Evolutionary conservation across 1,284 basidiomycete genomes (phyloP).

Genomic region (Rhodotorula sp.): DNA sequence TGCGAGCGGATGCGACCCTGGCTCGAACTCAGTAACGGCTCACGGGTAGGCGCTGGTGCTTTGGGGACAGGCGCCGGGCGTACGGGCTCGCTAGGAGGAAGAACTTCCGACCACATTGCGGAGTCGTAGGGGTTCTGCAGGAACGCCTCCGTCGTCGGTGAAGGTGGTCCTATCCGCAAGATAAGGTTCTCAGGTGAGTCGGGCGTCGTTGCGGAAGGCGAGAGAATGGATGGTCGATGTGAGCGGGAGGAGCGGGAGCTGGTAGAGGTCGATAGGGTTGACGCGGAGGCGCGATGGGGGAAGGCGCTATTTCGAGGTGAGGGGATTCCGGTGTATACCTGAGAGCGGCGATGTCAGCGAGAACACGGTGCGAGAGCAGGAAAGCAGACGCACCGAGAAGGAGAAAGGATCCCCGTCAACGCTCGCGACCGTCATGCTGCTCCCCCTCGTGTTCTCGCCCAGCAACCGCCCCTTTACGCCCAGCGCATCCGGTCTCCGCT

Average conservation of each 20-base stretch:
- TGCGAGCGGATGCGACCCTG: constrained; percentile 13
- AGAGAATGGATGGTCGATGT: not conserved
- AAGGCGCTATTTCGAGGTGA: constrained; percentile 1
- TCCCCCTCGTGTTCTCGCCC: constrained; percentile 4
- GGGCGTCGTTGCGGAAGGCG: not conserved
- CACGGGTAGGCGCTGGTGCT: too few species aligned
- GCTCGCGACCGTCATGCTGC: constrained; percentile 10
- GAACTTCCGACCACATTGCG: not conserved
- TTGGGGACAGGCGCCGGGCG: too few species aligned
- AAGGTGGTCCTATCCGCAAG: constrained; percentile 28
- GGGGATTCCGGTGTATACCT: constrained; percentile 21
- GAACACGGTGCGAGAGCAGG: not conserved
- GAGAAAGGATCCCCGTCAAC: constrained; percentile 19
- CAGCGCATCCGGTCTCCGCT: not conserved
- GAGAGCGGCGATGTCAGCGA: not conserved
- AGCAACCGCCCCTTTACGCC: not conserved
- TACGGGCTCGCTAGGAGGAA: not conserved
- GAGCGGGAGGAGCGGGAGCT: not conserved
- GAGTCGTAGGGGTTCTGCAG: constrained; percentile 15
- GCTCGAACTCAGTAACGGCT: not conserved
- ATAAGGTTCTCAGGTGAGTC: not conserved
- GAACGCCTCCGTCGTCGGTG: constrained; percentile 13
- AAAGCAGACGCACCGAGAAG: constrained; percentile 20
- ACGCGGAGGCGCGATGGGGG: not conserved
- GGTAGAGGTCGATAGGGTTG: not conserved